phyloP scores from a whole-genome alignment of 2,329 filamentous ascomycete species.

The Sclerotinia nivalis region DNA sequence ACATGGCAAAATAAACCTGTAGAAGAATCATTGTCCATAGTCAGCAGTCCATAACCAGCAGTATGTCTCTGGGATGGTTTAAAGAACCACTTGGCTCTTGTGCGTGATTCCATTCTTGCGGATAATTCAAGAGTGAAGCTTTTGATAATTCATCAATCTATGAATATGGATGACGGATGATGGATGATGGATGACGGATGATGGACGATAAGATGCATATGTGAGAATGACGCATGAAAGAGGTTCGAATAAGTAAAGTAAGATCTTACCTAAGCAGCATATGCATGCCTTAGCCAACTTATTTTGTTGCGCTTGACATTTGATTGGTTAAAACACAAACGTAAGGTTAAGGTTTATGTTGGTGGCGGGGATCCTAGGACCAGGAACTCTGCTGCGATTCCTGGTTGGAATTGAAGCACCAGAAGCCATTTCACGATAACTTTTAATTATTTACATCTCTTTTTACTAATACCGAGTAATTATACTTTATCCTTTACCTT shows the following conservation, averaged over 20 bases:
- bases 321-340: neutral
- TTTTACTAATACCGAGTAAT: neutral
- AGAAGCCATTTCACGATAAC: neutral
- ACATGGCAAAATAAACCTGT: neutral
- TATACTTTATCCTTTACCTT: neutral
- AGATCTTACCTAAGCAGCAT: too few relatives aligned
- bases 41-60: neutral
- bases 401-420: too few relatives aligned
- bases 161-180: too few relatives aligned
- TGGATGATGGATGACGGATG: too few relatives aligned
- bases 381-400: neutral
- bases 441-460: neutral
- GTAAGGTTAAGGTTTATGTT: neutral
- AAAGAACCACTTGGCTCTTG: too few relatives aligned
- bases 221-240: slow-evolving; percentile 2
- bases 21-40: neutral
- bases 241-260: neutral
- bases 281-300: neutral
- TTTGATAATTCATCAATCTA: neutral
- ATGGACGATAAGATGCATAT: neutral
- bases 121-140: neutral
- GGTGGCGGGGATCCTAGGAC: neutral
- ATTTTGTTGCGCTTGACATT: neutral
- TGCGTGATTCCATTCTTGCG: too few relatives aligned
- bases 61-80: neutral